A percentile compares a stretch with the other conserved stretches of the same genome.
phyloP scores from a whole-genome alignment of 2,329 filamentous ascomycete species.

The Ramularia collo-cygni region DNA sequence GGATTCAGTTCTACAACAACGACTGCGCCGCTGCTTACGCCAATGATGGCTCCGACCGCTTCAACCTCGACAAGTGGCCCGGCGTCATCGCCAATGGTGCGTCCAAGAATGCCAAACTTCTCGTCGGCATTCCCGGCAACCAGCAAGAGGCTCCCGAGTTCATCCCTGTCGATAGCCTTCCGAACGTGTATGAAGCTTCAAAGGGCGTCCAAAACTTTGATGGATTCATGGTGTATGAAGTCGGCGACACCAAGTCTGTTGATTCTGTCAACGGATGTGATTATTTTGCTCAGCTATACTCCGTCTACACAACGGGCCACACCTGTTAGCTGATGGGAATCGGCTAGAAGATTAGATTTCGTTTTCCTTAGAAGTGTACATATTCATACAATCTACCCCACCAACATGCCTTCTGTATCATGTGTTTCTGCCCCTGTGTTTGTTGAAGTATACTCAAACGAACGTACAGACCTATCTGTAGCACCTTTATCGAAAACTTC shows the following conservation, averaged over 20 bases:
- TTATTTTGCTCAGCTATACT: slow-evolving; percentile 41
- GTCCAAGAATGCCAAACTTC: slow-evolving; percentile 41
- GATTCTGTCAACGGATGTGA: slow-evolving; percentile 36
- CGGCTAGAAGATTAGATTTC: slow-evolving; percentile 10
- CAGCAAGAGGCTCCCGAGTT: slow-evolving; percentile 33
- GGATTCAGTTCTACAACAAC: slow-evolving; percentile 39
- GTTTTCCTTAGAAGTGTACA: slow-evolving; percentile 10
- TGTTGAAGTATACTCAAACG: slow-evolving; percentile 14
- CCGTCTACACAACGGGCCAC: slow-evolving; percentile 26
- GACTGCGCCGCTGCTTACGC: slow-evolving; percentile 11
- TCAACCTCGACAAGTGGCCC: slow-evolving; percentile 36
- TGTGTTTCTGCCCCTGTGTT: slow-evolving; percentile 10
- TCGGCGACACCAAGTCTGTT: slow-evolving; percentile 35
- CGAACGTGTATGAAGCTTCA: slow-evolving; percentile 35
- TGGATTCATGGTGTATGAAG: slow-evolving; percentile 53
- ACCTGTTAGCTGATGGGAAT: slow-evolving; percentile 9
- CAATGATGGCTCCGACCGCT: slow-evolving; percentile 27
- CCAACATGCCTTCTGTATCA: slow-evolving; percentile 10
- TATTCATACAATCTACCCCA: slow-evolving; percentile 11
- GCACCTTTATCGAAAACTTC: no score
- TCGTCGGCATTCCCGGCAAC: slow-evolving; percentile 39
- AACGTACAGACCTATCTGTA: no score
- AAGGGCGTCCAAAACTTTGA: slow-evolving; percentile 39
- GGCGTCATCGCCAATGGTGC: slow-evolving; percentile 5
- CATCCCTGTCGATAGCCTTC: slow-evolving; percentile 38